Evolutionary conservation across 495 filamentous ascomycete species (phyloP), one percentile per base, ranked within the genome.

Genomic region (Penicillium riverlandense): DNA sequence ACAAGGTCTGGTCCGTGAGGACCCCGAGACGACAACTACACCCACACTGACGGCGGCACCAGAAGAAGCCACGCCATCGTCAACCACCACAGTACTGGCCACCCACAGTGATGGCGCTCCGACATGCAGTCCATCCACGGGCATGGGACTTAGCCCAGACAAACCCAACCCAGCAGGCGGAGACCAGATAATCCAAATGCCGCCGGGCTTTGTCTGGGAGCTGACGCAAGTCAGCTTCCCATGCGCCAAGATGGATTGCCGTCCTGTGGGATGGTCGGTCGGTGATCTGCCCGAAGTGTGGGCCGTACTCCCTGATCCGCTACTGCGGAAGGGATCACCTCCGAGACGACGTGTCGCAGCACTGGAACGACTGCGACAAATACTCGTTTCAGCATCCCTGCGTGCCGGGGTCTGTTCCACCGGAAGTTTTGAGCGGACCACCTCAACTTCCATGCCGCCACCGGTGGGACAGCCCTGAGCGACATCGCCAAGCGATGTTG

Each of bases 271-370:
- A 77, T 39, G 44, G 48, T 4, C 32, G 43, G 14, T 50, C 57
- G 8, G 49, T 61, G 10, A 62, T 71, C 53, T 76, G 72, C 48
- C 62, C 63, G 6, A 40, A 53, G 6, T 76, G 72, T 48, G 72
- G 72, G 7, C 71, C 72, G 1, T 71, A 49, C 45, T 66, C 66
- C 7, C 15, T 40, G 28, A 38, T 62, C 11, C 60, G 65, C 11
- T 76, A 73, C 52, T 76, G 72, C 50, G 48, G 46, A 12, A 54
- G 56, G 31, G 39, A 59, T n/a, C 68, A 74, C 41, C 48, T 70
- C 6, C 37, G 65, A 22, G 41, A 48, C 13, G 67, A 72, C 33
- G 40, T 67, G 37, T 50, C 53, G 36, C 0, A 8, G 0, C 70
- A 74, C 49, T 73, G 68, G 63, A 0, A 29, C 7, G 15, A 41